Percentiles rank a stretch among this genome's conserved stretches.
Conservation (phyloP, 495 filamentous ascomycete species). For the Darksidea phi region DNA sequence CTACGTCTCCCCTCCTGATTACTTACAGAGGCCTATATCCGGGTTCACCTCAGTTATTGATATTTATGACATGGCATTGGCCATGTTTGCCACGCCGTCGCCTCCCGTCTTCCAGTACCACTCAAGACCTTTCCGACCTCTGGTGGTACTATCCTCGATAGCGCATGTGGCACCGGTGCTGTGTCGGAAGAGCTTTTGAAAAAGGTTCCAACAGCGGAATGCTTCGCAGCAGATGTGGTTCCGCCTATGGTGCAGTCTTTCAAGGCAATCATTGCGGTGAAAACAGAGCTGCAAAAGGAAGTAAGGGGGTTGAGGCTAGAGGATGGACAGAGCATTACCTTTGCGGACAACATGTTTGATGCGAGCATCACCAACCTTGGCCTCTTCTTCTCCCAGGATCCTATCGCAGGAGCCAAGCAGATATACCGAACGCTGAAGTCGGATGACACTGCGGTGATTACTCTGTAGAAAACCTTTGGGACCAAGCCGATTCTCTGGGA, state of each 20-base stretch:
- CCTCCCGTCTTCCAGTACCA: too few species aligned
- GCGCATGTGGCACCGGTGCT: constrained; percentile 8
- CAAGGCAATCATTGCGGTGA: not conserved
- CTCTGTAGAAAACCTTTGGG: constrained; percentile 37
- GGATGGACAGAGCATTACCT: not conserved
- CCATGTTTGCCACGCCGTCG: too few species aligned
- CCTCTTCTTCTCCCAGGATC: constrained; percentile 41
- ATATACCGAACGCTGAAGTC: constrained; percentile 44
- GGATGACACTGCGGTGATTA: constrained; percentile 42
- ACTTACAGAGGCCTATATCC: too few species aligned
- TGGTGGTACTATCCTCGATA: constrained; percentile 4
- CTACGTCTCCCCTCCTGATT: too few species aligned
- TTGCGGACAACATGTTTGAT: constrained; percentile 37
- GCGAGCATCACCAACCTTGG: constrained; percentile 45
- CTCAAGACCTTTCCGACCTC: too few species aligned
- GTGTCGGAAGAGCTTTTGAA: not conserved
- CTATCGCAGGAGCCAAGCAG: constrained; percentile 33
- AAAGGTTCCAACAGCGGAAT: not conserved
- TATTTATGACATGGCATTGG: too few species aligned
- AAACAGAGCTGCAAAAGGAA: not conserved
- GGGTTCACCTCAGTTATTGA: too few species aligned
- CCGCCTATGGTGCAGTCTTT: not conserved
- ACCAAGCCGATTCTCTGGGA: not conserved
- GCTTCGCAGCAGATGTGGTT: constrained; percentile 5
- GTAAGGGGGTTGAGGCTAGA: not conserved